phyloP scores from a whole-genome alignment of 1,284 basidiomycete species.

The Athelia sp. region DNA sequence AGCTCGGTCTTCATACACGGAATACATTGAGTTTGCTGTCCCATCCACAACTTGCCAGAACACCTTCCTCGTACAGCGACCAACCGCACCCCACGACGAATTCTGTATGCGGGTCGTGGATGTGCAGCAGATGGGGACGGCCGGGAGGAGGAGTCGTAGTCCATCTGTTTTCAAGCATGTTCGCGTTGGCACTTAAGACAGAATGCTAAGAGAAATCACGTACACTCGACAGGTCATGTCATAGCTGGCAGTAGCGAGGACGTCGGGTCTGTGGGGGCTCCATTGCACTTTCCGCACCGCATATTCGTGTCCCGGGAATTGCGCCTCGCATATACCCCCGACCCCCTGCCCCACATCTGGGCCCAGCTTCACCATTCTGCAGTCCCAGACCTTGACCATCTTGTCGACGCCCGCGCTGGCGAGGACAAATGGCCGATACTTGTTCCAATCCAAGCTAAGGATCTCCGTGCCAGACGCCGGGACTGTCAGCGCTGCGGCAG shows the following conservation, averaged over 20 bases:
- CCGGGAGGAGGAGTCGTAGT: conserved; percentile 49
- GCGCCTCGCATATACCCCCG: conserved; percentile 64
- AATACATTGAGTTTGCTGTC: conserved; percentile 82
- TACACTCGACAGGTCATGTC: conserved; percentile 96
- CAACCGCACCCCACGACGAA: conserved; percentile 92
- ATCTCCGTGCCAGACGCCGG: conserved; percentile 70
- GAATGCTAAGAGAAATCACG: conserved; percentile 26
- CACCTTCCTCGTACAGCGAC: conserved; percentile 82
- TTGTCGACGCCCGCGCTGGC: conserved; percentile 84
- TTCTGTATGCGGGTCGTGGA: conserved; percentile 88
- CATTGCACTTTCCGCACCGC: conserved; percentile 79
- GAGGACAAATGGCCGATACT: conserved; percentile 76
- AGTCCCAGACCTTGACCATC: conserved; percentile 79
- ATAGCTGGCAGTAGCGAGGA: conserved; percentile 85
- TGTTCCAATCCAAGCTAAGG: conserved; percentile 89
- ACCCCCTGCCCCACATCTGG: conserved; percentile 42
- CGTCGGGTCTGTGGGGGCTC: conserved; percentile 70
- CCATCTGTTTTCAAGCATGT: conserved; percentile 44
- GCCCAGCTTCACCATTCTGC: conserved; percentile 66
- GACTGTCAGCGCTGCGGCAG: conserved; percentile 62
- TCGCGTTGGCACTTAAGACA: conserved; percentile 5
- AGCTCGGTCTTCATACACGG: conserved; percentile 32
- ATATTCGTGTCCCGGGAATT: conserved; percentile 76
- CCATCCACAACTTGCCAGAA: conserved; percentile 88
- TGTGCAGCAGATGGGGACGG: conserved; percentile 53